A percentile compares a stretch with the other conserved stretches of the same genome.
These are phyloP conservation scores for Globisporangium acanthophoron DNA, from an alignment of 352 stramenopile genomes.

Conservation along the genomic window DNA sequence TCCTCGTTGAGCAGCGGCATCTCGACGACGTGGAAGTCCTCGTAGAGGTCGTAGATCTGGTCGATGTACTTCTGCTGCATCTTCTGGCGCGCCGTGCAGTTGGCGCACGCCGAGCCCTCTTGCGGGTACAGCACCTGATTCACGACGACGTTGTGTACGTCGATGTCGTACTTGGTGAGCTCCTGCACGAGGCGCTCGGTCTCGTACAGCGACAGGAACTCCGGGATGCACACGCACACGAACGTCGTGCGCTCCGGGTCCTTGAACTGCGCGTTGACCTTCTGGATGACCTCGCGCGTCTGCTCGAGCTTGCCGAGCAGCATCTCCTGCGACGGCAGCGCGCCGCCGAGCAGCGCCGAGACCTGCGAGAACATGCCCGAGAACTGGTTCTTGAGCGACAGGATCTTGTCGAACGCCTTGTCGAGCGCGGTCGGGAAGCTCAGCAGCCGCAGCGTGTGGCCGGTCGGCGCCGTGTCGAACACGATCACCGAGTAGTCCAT, in stretches of 20 bases:
- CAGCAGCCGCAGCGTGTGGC: slow-evolving; percentile 95
- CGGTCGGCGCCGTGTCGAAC: slow-evolving; percentile 98
- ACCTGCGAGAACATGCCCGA: slow-evolving; percentile 85
- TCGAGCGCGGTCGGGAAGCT: slow-evolving; percentile 98
- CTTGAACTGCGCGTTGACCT: slow-evolving; percentile 99
- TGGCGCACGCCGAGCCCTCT: slow-evolving; percentile 75
- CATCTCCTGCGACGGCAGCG: slow-evolving; percentile 90
- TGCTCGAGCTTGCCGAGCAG: slow-evolving; percentile 95
- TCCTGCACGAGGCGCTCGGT: slow-evolving; percentile 99
- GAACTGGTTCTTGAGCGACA: slow-evolving; percentile 94
- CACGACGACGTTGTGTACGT: slow-evolving; percentile 99
- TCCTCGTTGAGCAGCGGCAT: slow-evolving; percentile 99
- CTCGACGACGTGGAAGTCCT: slow-evolving; percentile 99
- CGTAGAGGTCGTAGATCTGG: slow-evolving; percentile 99
- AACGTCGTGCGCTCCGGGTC: slow-evolving; percentile 98
- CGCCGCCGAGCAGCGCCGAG: slow-evolving; percentile 69
- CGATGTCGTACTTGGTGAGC: slow-evolving; percentile 99
- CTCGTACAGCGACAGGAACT: slow-evolving; percentile 99
- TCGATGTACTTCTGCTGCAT: slow-evolving; percentile 99
- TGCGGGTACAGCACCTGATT: slow-evolving; percentile 98
- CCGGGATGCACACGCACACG: slow-evolving; percentile 99
- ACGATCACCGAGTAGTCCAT: slow-evolving; percentile 98
- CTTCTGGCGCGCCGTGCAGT: slow-evolving; percentile 95
- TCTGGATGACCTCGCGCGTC: slow-evolving; percentile 96
- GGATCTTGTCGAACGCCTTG: slow-evolving; percentile 97